phyloP scores from a whole-genome alignment of 1,139 yeast species.

The Yamadazyma jaroonii region DNA sequence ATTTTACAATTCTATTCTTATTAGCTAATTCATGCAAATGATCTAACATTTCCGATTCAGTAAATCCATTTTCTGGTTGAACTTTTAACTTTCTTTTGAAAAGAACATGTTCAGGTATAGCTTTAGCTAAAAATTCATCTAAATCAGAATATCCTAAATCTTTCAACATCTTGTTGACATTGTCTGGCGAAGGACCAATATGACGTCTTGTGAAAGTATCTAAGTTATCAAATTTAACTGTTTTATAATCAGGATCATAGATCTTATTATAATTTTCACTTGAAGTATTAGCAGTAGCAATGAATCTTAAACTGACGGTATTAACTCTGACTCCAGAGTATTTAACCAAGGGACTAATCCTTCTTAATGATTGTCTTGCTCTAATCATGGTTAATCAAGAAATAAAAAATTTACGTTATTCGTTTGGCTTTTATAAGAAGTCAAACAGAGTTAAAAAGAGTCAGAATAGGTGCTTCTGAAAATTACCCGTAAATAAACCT shows the following conservation, averaged over 20 bases:
- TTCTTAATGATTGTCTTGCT: constrained; percentile 1
- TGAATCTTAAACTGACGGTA: neutral
- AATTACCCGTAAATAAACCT: no score
- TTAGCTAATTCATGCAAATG: constrained; percentile 68
- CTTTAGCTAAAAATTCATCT: constrained; percentile 65
- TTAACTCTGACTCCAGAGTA: neutral
- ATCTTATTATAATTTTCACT: constrained; percentile 40
- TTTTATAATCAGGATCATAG: constrained; percentile 32
- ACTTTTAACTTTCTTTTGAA: constrained; percentile 63
- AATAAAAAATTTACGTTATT: constrained; percentile 1
- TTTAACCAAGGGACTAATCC: neutral
- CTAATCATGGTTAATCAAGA: neutral
- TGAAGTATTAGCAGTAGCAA: constrained; percentile 41
- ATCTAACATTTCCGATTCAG: constrained; percentile 77
- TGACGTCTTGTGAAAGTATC: constrained; percentile 92
- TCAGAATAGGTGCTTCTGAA: neutral
- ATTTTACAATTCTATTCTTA: constrained; percentile 67
- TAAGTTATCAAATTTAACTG: constrained; percentile 37
- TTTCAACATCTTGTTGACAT: constrained; percentile 63
- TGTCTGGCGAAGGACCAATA: constrained; percentile 73
- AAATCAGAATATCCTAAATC: constrained; percentile 66
- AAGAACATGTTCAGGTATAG: constrained; percentile 76
- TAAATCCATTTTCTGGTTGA: constrained; percentile 65
- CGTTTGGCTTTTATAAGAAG: constrained; percentile 4
- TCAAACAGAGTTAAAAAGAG: constrained; percentile 5